Conservation (phyloP, 2,329 filamentous ascomycete species). For the Trichoderma gracile region DNA sequence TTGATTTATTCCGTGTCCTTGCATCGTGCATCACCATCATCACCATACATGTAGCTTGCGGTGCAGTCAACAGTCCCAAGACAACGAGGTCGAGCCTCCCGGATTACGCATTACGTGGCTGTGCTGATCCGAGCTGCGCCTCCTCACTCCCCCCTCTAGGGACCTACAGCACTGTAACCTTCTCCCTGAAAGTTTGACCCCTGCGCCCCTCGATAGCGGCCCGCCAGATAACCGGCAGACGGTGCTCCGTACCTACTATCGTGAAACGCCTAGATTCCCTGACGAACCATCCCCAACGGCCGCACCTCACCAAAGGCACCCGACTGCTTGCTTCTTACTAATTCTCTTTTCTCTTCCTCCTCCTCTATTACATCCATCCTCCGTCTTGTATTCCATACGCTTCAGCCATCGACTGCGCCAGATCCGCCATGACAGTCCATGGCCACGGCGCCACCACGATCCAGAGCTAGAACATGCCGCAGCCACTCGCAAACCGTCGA, state of each 20-base stretch:
- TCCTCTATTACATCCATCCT: neutral
- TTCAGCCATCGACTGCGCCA: neutral
- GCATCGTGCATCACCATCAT: too few species aligned
- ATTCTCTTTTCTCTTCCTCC: neutral
- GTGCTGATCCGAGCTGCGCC: conserved; percentile 20
- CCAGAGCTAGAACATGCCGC: conserved; percentile 22
- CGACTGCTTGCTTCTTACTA: neutral
- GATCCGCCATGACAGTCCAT: conserved; percentile 26
- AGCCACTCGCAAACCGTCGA: conserved; percentile 10
- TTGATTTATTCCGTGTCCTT: too few species aligned
- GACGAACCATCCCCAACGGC: neutral
- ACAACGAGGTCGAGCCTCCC: neutral
- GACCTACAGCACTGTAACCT: too few species aligned
- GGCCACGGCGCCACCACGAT: conserved; percentile 15
- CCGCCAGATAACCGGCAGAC: conserved; percentile 9
- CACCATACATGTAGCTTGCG: neutral
- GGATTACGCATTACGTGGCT: conserved; percentile 22
- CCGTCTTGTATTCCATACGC: neutral
- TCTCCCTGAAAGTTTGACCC: conserved; percentile 18
- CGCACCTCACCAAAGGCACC: too few species aligned
- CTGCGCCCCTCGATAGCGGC: conserved; percentile 13
- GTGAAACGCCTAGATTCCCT: conserved; percentile 12
- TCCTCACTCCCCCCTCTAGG: conserved; percentile 7
- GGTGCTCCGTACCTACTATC: conserved; percentile 13
- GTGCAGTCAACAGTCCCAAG: neutral